phyloP scores from a whole-genome alignment of 208 protist genomes.

The Trypanosoma cruzi region DNA sequence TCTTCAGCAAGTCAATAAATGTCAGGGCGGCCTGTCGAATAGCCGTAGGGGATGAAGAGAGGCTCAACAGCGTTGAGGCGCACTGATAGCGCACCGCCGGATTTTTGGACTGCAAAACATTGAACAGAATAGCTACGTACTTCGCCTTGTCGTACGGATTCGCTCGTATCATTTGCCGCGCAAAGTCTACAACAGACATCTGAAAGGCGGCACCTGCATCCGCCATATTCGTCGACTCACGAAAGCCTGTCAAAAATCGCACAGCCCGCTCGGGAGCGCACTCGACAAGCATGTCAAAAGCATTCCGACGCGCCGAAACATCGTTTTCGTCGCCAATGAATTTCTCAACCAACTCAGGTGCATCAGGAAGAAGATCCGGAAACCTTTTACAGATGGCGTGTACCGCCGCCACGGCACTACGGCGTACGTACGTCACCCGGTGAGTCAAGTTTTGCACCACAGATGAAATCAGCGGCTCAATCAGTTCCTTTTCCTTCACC shows the following conservation, averaged over 20 bases:
- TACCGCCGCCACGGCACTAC: constrained; percentile 97
- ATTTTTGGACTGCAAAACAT: constrained; percentile 93
- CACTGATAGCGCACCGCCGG: constrained; percentile 96
- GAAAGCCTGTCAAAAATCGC: constrained; percentile 87
- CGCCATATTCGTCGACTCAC: constrained; percentile 82
- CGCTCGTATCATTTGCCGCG: constrained; percentile 72
- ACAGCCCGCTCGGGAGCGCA: constrained; percentile 95
- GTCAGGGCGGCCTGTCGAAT: constrained; percentile 92
- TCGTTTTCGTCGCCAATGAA: constrained; percentile 92
- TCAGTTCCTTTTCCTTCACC: constrained; percentile 95
- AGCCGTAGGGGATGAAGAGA: constrained; percentile 96
- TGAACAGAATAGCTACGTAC: constrained; percentile 96
- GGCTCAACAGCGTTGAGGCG: constrained; percentile 93
- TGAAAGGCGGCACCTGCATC: constrained; percentile 93
- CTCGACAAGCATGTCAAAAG: constrained; percentile 98
- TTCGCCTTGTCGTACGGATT: constrained; percentile 89
- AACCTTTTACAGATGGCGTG: constrained; percentile 95
- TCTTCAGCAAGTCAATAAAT: constrained; percentile 94
- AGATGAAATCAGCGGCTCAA: constrained; percentile 97
- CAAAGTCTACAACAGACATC: constrained; percentile 89
- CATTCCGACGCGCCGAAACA: constrained; percentile 95
- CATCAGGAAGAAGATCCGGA: constrained; percentile 97
- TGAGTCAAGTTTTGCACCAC: constrained; percentile 95
- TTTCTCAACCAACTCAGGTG: constrained; percentile 95
- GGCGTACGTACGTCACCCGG: constrained; percentile 96